Evolutionary conservation across 2,329 filamentous ascomycete genomes (phyloP), one percentile per base, ranked within the genome.

Genomic region (Clonostachys solani): DNA sequence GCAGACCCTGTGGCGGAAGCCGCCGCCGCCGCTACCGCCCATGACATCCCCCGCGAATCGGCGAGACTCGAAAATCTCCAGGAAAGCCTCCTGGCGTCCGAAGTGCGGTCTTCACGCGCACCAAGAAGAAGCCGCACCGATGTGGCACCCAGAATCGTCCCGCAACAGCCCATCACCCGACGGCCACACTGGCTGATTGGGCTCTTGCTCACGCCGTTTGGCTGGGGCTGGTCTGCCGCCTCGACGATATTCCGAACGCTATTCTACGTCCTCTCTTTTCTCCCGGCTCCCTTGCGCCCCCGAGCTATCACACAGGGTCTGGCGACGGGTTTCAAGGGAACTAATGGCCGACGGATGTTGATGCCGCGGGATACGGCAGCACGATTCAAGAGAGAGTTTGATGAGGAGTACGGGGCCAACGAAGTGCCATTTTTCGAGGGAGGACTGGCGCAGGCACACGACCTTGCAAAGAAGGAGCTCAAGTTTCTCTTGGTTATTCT

Each of bases 401-500:
- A 96, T 58, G 94, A 99, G 67, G 89, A 95, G 58, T 94, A 96
- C 60, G 91, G 90, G 0, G 69, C 75, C 16, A 80, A 83, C 43
- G 74, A 73, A 5, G 68, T 97, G 5, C 84, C 87, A 0, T 96
- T 95, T 64, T 84, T 86, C 55, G 92, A 96, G 60, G 87, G 87
- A 45, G 91, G 92, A 5, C 94, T 97, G 61, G 92, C 95, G 6
- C 88, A 95, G 67, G 91, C 92, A 0, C 82, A 96, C 52, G 94
- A 99, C 60, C 70, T 86, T 36, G 91, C 92, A 6, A 96, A 97
- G 72, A 85, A 84, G 55, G 90, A 97, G 35, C 77, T 96, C 47
- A 95, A 95, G 62, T 96, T 95, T 61, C 74, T 99, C 13, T 69
- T 97, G n/a, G 86, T 96, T 15, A 72, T 97, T 6, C 78, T 99